Evolutionary conservation across 1,284 basidiomycete genomes (phyloP).

Genomic region (Wallemia hederae): DNA sequence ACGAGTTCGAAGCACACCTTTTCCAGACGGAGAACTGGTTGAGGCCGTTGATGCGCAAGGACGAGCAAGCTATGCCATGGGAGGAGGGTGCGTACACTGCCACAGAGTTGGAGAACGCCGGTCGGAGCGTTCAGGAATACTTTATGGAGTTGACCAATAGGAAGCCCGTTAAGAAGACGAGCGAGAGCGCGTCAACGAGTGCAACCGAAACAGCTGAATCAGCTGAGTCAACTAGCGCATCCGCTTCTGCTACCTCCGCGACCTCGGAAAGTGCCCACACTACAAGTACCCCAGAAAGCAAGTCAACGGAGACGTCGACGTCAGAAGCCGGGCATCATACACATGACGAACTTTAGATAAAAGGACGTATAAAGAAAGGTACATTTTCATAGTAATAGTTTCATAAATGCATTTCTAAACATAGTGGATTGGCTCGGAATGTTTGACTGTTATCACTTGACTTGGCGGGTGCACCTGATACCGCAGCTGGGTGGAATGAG

Average conservation of each 20-base stretch:
- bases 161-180: slow-evolving; percentile 12
- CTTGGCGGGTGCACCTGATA: no score
- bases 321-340: neutral
- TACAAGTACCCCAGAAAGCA: neutral
- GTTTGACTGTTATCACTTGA: no score
- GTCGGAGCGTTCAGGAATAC: slow-evolving; percentile 9
- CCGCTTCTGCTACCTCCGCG: neutral
- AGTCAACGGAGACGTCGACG: neutral
- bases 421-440: no score
- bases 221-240: no score
- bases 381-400: no score
- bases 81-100: slow-evolving; percentile 11
- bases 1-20: slow-evolving; percentile 9
- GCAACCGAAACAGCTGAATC: neutral
- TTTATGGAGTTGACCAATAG: slow-evolving; percentile 11
- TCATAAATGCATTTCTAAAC: no score
- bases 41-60: slow-evolving; percentile 9
- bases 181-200: neutral
- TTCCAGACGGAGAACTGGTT: slow-evolving; percentile 13
- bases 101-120: slow-evolving; percentile 9
- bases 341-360: neutral
- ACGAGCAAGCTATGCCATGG: slow-evolving; percentile 8
- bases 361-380: no score
- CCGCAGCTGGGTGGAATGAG: no score
- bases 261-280: neutral